These are phyloP conservation scores for Colletotrichum lini DNA, from an alignment of 2,329 filamentous ascomycete species.

Conservation along the genomic window DNA sequence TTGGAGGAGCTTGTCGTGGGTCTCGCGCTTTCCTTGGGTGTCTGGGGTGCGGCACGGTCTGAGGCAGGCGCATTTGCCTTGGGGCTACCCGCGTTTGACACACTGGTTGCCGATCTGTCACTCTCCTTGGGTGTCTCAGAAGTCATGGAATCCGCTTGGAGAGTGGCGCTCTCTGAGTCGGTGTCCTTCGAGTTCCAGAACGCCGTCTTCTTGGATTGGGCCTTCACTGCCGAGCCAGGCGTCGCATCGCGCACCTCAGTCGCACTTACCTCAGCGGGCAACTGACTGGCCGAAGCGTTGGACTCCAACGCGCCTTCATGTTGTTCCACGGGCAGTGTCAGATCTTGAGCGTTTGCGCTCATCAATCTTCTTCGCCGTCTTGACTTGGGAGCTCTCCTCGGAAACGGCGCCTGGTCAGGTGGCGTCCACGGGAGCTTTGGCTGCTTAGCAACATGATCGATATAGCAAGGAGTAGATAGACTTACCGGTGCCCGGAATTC, in stretches of 20 bases:
- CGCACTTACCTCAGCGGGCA: slow-evolving; percentile 41
- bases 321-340: slow-evolving; percentile 61
- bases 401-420: slow-evolving; percentile 65
- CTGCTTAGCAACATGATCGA: slow-evolving; percentile 22
- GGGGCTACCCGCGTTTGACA: slow-evolving; percentile 27
- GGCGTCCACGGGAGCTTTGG: slow-evolving; percentile 72
- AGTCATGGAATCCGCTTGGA: slow-evolving; percentile 19
- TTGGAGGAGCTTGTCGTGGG: slow-evolving; percentile 39
- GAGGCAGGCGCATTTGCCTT: slow-evolving; percentile 31
- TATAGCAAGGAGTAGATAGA: slow-evolving; percentile 39
- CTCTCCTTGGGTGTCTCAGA: slow-evolving; percentile 30
- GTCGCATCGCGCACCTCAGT: slow-evolving; percentile 34
- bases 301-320: slow-evolving; percentile 48
- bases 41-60: slow-evolving; percentile 40
- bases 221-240: slow-evolving; percentile 47
- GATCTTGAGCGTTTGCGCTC: slow-evolving; percentile 53
- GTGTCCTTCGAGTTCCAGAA: slow-evolving; percentile 25
- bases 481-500: slow-evolving; percentile 68
- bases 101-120: slow-evolving; percentile 17
- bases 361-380: slow-evolving; percentile 58
- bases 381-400: slow-evolving; percentile 53
- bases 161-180: slow-evolving; percentile 22
- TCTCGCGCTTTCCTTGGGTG: slow-evolving; percentile 38
- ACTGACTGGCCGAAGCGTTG: slow-evolving; percentile 43
- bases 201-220: slow-evolving; percentile 13